These are phyloP conservation scores for Hyphodiscus hymeniophilus DNA, from an alignment of 495 filamentous ascomycete species.

Conservation along the genomic window DNA sequence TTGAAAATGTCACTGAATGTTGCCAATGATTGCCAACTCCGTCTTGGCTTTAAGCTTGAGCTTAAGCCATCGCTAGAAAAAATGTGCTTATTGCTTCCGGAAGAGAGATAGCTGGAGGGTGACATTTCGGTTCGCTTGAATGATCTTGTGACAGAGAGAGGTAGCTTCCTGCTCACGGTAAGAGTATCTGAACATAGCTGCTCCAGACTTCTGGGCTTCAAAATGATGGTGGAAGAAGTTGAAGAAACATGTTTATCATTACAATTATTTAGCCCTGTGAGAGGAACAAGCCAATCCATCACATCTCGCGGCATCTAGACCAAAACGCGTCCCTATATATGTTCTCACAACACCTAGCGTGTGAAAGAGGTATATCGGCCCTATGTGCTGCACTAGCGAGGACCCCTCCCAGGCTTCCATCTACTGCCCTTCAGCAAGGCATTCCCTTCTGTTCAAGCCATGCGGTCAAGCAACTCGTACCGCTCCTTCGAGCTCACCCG, in stretches of 20 bases:
- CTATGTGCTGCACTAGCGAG: slow-evolving; percentile 25
- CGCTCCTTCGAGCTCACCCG: slow-evolving; percentile 14
- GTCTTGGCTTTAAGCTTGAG: too few relatives aligned
- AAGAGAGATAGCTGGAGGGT: too few relatives aligned
- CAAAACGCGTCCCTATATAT: background rate
- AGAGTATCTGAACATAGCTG: too few relatives aligned
- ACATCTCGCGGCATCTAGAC: background rate
- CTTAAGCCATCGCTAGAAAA: too few relatives aligned
- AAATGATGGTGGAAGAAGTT: background rate
- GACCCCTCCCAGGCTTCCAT: background rate
- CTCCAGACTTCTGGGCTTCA: too few relatives aligned
- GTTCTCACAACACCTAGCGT: background rate
- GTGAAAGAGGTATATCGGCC: background rate
- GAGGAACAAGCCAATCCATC: background rate
- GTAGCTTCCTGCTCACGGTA: too few relatives aligned
- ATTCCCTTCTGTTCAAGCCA: slow-evolving; percentile 15
- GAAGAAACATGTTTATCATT: background rate
- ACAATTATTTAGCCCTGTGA: background rate
- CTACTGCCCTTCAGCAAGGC: background rate
- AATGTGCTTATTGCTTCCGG: too few relatives aligned
- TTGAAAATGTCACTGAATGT: background rate
- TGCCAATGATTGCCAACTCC: too few relatives aligned
- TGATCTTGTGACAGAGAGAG: too few relatives aligned
- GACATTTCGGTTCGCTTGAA: too few relatives aligned
- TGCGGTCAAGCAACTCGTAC: slow-evolving; percentile 22